Percentiles rank a stretch among this genome's conserved stretches.
phyloP scores from a whole-genome alignment of 768 basidiomycete species.

The Boletus sensibilis region DNA sequence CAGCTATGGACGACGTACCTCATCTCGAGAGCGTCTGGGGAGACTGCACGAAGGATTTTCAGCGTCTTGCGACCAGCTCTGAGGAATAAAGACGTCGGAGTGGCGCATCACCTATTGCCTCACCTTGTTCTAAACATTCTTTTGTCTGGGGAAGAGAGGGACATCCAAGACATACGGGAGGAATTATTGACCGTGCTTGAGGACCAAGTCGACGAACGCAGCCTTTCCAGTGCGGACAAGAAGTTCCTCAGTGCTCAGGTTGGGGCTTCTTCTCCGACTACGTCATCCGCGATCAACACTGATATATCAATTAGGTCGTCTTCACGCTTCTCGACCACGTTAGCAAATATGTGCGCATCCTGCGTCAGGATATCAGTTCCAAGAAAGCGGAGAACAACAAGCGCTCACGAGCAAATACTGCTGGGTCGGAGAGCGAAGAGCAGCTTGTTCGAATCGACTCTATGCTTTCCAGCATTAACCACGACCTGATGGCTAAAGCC shows the following conservation, averaged over 20 bases:
- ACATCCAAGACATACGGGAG: conserved; percentile 59
- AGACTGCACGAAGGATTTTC: conserved; percentile 68
- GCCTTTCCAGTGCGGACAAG: conserved; percentile 67
- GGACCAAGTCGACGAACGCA: conserved; percentile 75
- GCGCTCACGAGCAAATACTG: conserved; percentile 42
- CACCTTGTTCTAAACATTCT: conserved; percentile 88
- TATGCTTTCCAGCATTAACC: conserved; percentile 77
- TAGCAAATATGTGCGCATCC: conserved; percentile 80
- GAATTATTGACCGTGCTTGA: conserved; percentile 82
- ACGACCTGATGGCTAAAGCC: conserved; percentile 87
- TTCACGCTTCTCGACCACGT: conserved; percentile 95
- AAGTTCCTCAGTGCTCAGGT: conserved; percentile 94
- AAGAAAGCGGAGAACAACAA: conserved; percentile 51
- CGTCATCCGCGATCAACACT: neutral
- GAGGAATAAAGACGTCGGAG: conserved; percentile 85
- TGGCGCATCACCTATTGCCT: conserved; percentile 89
- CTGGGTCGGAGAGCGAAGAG: conserved; percentile 44
- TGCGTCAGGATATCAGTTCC: conserved; percentile 60
- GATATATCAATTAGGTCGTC: conserved; percentile 60
- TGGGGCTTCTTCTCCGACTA: conserved; percentile 6
- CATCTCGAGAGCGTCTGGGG: conserved; percentile 61
- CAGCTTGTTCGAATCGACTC: conserved; percentile 77
- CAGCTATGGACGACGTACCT: conserved; percentile 85
- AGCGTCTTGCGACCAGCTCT: conserved; percentile 74
- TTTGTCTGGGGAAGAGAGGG: conserved; percentile 65